Evolutionary conservation across 1,284 basidiomycete species (phyloP).

Genomic region (Melampsora americana): DNA sequence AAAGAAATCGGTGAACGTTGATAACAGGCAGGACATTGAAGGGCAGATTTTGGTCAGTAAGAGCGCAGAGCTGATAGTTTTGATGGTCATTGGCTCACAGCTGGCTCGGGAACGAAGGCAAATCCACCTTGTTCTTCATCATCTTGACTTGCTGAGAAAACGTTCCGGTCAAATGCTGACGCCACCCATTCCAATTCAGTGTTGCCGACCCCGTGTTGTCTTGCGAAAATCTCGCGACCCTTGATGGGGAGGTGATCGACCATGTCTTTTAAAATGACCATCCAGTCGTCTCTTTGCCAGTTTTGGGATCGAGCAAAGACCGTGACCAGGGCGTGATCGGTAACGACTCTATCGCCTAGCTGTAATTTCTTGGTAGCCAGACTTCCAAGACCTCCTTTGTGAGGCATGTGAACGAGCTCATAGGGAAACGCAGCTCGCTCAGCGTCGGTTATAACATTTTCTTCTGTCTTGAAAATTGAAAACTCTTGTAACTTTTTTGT

Average conservation of each 20-base stretch:
- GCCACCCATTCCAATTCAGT: constrained; percentile 12
- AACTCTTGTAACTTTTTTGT: constrained; percentile 8
- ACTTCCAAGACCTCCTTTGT: constrained; percentile 29
- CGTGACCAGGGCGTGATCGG: constrained; percentile 21
- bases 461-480: constrained; percentile 8
- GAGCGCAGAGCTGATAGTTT: not conserved
- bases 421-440: constrained; percentile 12
- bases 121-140: constrained; percentile 10
- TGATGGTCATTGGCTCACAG: constrained; percentile 1
- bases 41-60: not conserved
- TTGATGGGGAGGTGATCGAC: constrained; percentile 30
- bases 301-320: not conserved
- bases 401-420: constrained; percentile 17
- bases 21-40: too few relatives aligned
- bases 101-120: constrained; percentile 36
- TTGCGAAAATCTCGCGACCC: constrained; percentile 32
- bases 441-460: constrained; percentile 6
- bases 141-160: constrained; percentile 23
- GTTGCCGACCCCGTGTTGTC: constrained; percentile 31
- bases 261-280: constrained; percentile 24
- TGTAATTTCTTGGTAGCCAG: constrained; percentile 16
- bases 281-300: not conserved
- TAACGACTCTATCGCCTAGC: constrained; percentile 8
- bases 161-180: constrained; percentile 29
- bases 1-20: not conserved